phyloP scores from a whole-genome alignment of 2,329 filamentous ascomycete genomes.

The Phialophora macrospora region DNA sequence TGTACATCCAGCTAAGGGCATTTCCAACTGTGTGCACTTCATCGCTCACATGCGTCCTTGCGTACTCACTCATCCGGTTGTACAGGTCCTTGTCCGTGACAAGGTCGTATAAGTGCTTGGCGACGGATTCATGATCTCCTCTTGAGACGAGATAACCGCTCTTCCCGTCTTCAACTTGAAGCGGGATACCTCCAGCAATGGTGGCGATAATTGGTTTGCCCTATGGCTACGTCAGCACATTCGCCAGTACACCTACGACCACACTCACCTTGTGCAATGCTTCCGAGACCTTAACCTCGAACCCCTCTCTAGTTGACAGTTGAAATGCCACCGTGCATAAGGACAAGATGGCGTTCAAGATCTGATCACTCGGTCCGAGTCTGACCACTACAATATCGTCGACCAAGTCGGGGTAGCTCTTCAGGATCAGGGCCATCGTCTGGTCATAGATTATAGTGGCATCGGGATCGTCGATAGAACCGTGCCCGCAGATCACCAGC shows the following conservation, averaged over 20 bases:
- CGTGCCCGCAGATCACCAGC: constrained; percentile 77
- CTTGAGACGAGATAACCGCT: constrained; percentile 76
- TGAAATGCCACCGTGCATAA: constrained; percentile 76
- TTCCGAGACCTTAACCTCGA: constrained; percentile 86
- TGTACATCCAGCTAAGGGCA: constrained; percentile 74
- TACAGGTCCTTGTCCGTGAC: constrained; percentile 70
- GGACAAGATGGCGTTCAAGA: constrained; percentile 76
- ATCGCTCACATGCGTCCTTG: constrained; percentile 71
- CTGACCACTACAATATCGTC: constrained; percentile 75
- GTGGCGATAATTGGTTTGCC: constrained; percentile 79
- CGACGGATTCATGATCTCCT: constrained; percentile 72
- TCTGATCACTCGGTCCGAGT: constrained; percentile 76
- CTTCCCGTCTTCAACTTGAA: constrained; percentile 73
- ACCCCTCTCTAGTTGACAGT: constrained; percentile 79
- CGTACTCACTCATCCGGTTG: constrained; percentile 68
- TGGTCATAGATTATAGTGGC: constrained; percentile 73
- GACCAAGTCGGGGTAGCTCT: constrained; percentile 64
- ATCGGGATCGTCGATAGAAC: constrained; percentile 81
- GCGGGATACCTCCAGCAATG: constrained; percentile 75
- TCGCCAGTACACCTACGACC: too few relatives aligned
- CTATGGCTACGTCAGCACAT: constrained; percentile 21
- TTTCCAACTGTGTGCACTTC: constrained; percentile 83
- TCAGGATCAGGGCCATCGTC: constrained; percentile 70
- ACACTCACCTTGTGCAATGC: constrained; percentile 67
- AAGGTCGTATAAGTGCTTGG: constrained; percentile 67